Evolutionary conservation across 306 rosid genomes (phyloP), one percentile per base, ranked within the genome.

Genomic region (Trichosanthes cucumerina): DNA sequence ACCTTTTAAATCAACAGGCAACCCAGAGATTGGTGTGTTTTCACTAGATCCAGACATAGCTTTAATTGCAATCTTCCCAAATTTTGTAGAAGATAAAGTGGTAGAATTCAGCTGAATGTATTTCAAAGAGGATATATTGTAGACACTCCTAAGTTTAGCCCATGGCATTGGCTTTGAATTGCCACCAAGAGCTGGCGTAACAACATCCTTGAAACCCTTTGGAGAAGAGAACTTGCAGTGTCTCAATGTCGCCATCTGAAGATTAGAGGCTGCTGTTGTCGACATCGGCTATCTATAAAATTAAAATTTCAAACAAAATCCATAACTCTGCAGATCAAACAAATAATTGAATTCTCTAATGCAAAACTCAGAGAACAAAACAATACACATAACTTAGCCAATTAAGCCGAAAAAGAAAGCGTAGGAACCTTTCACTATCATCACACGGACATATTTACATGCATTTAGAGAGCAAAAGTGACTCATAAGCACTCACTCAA

Each of bases 1-100:
- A 91, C 98, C 98, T 87, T 58, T 91, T 85, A 93, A 87, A 89
- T 93, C 86, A 80, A 93, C 87, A n/a, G 97, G 96, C 86, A 93
- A 80, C 65, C 97, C 98, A 0, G 93, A 44, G 73, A 70, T 86
- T 33, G 86, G 87, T 49, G 81, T 82, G 84, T 47, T 75, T 83
- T 88, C 89, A 72, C 84, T 81, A 73, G 92, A 74, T 75, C 74
- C 83, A 43, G 92, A 78, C 85, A 73, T 62, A 31, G 96, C 98
- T 80, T 79, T 93, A 18, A 86, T 86, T 44, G 73, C 62, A 72
- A 85, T 11, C 80, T 83, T 89, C 80, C 81, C 77, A 28, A 82
- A 78, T 79, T 83, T 86, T 10, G 36, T 8, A 71, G 88, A 52
- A 52, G 82, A 34, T 21, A 86, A 84, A 31, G 84, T 82, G 24